Evolutionary conservation across 768 basidiomycete species (phyloP), one percentile per base, ranked within the genome.

Genomic region (Boletus vermiculosoides): DNA sequence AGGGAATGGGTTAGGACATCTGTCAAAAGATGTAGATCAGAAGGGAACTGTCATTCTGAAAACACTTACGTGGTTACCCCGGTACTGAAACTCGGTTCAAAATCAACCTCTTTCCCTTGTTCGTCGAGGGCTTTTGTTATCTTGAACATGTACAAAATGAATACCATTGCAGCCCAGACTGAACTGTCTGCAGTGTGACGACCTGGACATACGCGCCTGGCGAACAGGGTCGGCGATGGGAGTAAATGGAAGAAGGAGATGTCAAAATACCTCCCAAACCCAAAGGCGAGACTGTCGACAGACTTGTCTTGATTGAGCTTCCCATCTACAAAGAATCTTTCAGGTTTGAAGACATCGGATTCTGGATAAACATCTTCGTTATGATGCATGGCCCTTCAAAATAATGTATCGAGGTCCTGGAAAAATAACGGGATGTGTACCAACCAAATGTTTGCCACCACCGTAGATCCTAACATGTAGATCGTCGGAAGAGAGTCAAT

Each of bases 201-300:
- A 11, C 76, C 75, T 18, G 74, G 70, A 50, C 74, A 76, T 15
- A 64, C 36, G 4, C 68, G 60, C 39, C 68, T 71, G 48, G 31
- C 11, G 15, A 52, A 9, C 44, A 37, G 37, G 12, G 20, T 63
- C 7, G 25, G 53, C 3, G 30, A 45, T 15, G 7, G 23, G 4
- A 5, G n/a, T 11, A 2, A 7, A 31, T 1, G 8, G 16, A 40
- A 31, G 9, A 37, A 36, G 7, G 5, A 16, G 18, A 40, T 4
- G 18, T 5, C 10, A 33, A 39, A 13, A 45, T 54, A 66, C 68
- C 65, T 66, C 23, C 69, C 67, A 40, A 70, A 71, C 23, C 66
- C 63, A 49, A 59, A 69, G 41, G 33, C 40, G 16, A 56, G 16
- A 12, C 45, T 55, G 15, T 58, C 37, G 2, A 28, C 22, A 10